Base-by-base conservation (phyloP, 768 basidiomycete genomes). In the Podaxis sp. region DNA sequence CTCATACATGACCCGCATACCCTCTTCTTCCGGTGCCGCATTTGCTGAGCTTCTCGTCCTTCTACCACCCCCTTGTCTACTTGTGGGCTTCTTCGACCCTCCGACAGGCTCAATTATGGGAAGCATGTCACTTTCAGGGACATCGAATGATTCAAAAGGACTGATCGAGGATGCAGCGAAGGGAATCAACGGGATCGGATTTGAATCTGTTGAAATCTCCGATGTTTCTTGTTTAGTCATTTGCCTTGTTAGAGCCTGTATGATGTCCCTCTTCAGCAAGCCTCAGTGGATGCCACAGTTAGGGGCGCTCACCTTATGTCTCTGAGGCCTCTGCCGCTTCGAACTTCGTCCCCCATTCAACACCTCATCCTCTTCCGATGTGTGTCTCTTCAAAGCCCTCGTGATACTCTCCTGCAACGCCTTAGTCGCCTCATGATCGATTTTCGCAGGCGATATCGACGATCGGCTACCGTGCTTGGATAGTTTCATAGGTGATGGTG, bases 371-470 rank as follows among this genome's bases (percentile, higher is more conserved):
- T 79, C 78, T 11, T 80, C 80, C 2, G 76, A 74, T 0, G 80
- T 74, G 9, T 79, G 78, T 8, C 90, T 80, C 71, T 93, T 93
- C 8, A 93, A 76, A 60, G 92, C 72, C 22, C 84, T 82, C 4
- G 85, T 84, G 54, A 92, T 84, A 64, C 84, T 88, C 66, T 90
- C 87, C 65, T 89, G 84, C 22, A 92, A 75, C 17, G 83, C 87
- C 67, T 78, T 82, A n/a, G 86, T 77, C 26, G 79, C 79, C 54
- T 81, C 78, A 53, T 77, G 75, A 52, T 80, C 77, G 33, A 84
- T 77, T 57, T 80, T 80, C 26, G 79, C 73, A 46, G 77, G 82
- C 0, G 82, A 81, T 12, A 73, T 63, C 12, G 76, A 77, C 28
- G 68, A 63, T 48, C 70, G 59, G 59, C 67, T 69, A 52, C 64